Evolutionary conservation across 148 eudicot species (phyloP), one percentile per base, ranked within the genome.

Genomic region (Selenicereus undatus): DNA sequence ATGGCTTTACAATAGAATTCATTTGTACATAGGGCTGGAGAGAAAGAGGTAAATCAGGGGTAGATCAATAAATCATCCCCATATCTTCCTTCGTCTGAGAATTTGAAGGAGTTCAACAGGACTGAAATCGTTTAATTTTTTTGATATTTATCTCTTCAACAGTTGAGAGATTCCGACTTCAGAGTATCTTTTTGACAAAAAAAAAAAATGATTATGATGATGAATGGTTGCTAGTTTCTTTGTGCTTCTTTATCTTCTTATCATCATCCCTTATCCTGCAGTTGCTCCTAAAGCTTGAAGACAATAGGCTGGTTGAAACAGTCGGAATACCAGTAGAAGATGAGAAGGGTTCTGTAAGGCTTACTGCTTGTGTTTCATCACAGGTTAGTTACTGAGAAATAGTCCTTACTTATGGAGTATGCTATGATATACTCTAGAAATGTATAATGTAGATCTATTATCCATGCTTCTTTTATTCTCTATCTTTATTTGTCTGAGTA

Each of bases 321-420:
- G 99, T 94, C 72, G 99, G 99, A 69, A 97, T 97, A 82, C 99
- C 99, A 75, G 95, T 92, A 48, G 81, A 84, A 89, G 98, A 94
- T 78, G 93, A 88, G 83, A 94, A 89, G 86, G 97, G 98, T 80
- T 88, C 98, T 60, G 78, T 87, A 73, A 93, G 98, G 62, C 94
- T 97, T 79, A 97, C 99, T 79, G 99, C 98, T 66, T 97, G 99
- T 85, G 91, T 97, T 79, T 97, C 99, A 81, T 97, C 99, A 71
- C 99, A 97, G 99, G 99, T 97, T 50, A 82, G 71, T 81, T 74
- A 62, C 81, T 65, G 29, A 64, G 17, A 62, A 56, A 42, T 17
- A 18, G 20, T 58, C 77, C 70, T 48, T 76, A 3, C 60, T 42
- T 68, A 29, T 18, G 48, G 69, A 60, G 27, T 69, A 20, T 56